Percentiles rank a stretch among this genome's conserved stretches.
phyloP scores from a whole-genome alignment of 2,329 filamentous ascomycete genomes.

The Diaporthe ilicicola region DNA sequence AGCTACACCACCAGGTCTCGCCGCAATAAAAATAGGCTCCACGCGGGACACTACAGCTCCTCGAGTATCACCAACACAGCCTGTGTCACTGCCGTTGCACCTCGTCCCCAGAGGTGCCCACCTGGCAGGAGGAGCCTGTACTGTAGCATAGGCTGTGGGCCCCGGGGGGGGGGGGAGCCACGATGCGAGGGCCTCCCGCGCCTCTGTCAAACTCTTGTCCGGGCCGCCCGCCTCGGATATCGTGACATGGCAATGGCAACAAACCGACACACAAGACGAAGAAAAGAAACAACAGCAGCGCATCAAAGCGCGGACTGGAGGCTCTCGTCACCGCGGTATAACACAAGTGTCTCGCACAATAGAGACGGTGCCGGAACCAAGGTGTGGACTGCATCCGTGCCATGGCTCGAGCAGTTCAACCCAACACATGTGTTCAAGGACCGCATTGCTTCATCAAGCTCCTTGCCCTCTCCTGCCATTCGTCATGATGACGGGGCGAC shows the following conservation, averaged over 20 bases:
- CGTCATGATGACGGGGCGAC: constrained; percentile 20
- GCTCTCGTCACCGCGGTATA: background rate
- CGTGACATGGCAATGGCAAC: constrained; percentile 6
- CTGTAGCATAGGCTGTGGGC: too few species aligned
- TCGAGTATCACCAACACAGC: constrained; percentile 26
- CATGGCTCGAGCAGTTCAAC: constrained; percentile 17
- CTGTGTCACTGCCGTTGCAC: constrained; percentile 27
- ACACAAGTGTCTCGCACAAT: background rate
- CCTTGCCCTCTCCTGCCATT: constrained; percentile 1
- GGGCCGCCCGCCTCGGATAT: background rate
- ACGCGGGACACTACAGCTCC: constrained; percentile 27
- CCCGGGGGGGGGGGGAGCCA: background rate
- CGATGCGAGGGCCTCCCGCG: background rate
- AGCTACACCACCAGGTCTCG: constrained; percentile 28
- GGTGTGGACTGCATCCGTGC: constrained; percentile 18
- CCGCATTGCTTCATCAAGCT: constrained; percentile 12
- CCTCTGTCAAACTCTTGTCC: constrained; percentile 1
- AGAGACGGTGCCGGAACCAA: constrained; percentile 12
- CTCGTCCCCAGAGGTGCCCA: constrained; percentile 15
- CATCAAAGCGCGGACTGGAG: constrained; percentile 13
- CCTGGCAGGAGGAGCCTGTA: background rate
- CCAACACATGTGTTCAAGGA: background rate
- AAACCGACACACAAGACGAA: background rate
- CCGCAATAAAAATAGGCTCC: constrained; percentile 31
- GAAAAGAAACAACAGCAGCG: constrained; percentile 11